Evolutionary conservation across 306 rosid genomes (phyloP).

Genomic region (Alnus glutinosa): DNA sequence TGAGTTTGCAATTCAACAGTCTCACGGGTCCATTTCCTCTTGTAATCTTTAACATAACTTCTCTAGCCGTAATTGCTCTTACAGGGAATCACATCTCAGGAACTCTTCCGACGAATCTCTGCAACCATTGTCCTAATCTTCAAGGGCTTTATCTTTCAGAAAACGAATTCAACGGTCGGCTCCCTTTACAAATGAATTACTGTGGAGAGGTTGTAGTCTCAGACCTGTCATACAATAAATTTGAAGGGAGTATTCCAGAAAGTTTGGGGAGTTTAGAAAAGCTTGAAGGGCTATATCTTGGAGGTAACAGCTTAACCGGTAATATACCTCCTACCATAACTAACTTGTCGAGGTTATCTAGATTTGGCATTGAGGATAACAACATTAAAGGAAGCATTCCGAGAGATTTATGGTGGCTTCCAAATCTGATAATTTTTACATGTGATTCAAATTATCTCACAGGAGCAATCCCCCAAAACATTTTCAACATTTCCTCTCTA

Average conservation of each 20-base stretch:
- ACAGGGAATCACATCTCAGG: not conserved
- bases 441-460: not conserved
- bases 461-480: not conserved
- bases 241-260: not conserved
- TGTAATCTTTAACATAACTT: not conserved
- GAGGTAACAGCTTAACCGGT: not conserved
- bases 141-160: fast-evolving
- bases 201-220: not conserved
- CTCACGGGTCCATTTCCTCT: not conserved
- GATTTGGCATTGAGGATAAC: fast-evolving
- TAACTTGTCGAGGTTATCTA: not conserved
- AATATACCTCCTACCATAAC: conserved; percentile 1
- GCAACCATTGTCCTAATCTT: not conserved
- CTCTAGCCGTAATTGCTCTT: not conserved
- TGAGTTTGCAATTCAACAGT: fast-evolving
- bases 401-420: not conserved
- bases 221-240: not conserved
- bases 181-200: not conserved
- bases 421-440: fast-evolving
- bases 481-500: not conserved
- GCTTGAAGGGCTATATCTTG: not conserved
- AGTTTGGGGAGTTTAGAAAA: not conserved
- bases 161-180: not conserved
- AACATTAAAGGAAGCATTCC: not conserved
- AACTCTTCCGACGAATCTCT: not conserved